Base-by-base conservation (phyloP, 148 eudicot species). In the Beta vulgaris region DNA sequence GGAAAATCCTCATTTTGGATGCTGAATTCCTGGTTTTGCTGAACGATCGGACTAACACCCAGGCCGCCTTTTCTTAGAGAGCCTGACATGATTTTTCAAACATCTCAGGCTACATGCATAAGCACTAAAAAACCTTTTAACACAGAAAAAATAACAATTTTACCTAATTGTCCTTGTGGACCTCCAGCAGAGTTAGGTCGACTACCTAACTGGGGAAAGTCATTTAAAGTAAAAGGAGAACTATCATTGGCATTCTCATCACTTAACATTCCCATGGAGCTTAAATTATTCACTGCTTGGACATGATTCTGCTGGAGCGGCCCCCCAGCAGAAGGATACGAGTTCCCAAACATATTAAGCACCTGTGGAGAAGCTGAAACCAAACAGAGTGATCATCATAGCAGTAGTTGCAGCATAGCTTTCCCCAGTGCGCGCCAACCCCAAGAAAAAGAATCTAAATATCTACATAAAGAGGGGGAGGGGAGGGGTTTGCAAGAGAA, bases 1-100 rank as follows among this genome's bases (percentile, higher is more conserved):
- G 98, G 98, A 83, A 95, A 95, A 86, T 95, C 98, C 87, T 95
- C 98, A 79, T 88, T 92, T 80, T 95, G 98, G 77, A 95, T 95
- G 80, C 98, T 92, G 82, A 95, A 95, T 77, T 95, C 98, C 78
- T 92, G 98, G 81, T 92, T 95, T 81, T 89, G 97, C 73, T 95
- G 98, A 68, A 90, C 96, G 77, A 94, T 88, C 51, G 98, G 93
- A 82, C 96, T 88, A 75, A 91, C 90, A 34, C 96, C 96, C 80
- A 92, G 96, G 49, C 98, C 96, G 84, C 90, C 92, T 78, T 95
- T 95, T 58, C 97, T 87, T 77, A 95, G 78, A 7, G 97, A 86
- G 76, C 97, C 98, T 95, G 84, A 57, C 82, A 85, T 69, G 63
- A 53, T 61, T 65, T 77, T 69, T 73, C 31, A 72, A 78, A 35